phyloP scores from a whole-genome alignment of 352 stramenopile species.

The Globisporangium spiculum region DNA sequence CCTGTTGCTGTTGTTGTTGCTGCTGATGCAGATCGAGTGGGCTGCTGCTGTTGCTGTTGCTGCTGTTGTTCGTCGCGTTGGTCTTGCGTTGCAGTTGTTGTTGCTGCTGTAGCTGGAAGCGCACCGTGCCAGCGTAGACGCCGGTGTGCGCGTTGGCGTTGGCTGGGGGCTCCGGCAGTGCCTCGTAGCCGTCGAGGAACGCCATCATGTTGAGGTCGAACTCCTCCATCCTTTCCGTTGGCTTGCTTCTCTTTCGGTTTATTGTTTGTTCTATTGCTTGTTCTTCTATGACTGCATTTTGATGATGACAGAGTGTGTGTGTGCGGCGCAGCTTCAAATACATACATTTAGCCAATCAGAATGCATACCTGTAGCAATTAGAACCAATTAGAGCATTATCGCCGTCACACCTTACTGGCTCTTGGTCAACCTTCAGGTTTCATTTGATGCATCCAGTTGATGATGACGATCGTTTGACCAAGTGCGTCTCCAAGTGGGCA shows the following conservation, averaged over 20 bases:
- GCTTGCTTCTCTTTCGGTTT: not conserved
- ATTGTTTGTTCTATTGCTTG: not conserved
- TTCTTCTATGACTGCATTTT: not conserved
- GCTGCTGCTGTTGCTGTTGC: not conserved
- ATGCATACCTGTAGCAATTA: no score
- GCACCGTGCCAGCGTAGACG: not conserved
- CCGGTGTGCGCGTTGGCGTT: no score
- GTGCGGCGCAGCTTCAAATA: no score
- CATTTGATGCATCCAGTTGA: no score
- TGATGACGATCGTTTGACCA: no score
- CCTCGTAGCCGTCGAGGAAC: slow-evolving; percentile 16
- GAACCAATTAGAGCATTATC: no score
- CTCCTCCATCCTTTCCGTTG: slow-evolving; percentile 10
- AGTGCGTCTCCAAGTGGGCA: no score
- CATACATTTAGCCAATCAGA: no score
- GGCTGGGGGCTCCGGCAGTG: slow-evolving; percentile 10
- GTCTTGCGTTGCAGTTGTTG: not conserved
- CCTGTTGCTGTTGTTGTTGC: not conserved
- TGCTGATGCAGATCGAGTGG: no score
- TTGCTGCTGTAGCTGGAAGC: not conserved
- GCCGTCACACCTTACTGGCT: no score
- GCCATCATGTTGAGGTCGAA: slow-evolving; percentile 19
- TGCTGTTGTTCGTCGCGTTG: not conserved
- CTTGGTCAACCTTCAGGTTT: no score
- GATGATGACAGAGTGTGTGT: not conserved